Evolutionary conservation across 2,329 filamentous ascomycete genomes (phyloP).

Genomic region (Clonostachys rosea): DNA sequence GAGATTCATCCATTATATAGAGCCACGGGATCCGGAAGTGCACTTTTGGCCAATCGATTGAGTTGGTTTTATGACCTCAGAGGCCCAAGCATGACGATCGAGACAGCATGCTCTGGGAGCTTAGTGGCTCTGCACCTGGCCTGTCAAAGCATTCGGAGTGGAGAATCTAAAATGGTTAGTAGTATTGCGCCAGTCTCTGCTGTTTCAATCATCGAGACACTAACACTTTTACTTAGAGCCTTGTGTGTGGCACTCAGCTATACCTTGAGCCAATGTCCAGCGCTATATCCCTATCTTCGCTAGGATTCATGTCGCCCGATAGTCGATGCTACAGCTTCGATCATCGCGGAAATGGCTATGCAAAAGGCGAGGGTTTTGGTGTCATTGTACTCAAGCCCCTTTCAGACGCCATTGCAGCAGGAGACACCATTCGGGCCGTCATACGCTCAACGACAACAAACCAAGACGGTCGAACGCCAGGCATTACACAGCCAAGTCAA

Average conservation of each 20-base stretch:
- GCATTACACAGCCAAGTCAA: constrained; percentile 49
- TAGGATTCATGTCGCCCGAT: constrained; percentile 19
- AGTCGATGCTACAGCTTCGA: constrained; percentile 20
- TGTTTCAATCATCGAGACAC: no score
- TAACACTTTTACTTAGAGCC: not conserved
- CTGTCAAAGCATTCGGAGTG: constrained; percentile 36
- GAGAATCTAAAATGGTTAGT: constrained; percentile 21
- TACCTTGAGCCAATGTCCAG: constrained; percentile 22
- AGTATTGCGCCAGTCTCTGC: no score
- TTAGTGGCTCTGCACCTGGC: constrained; percentile 41
- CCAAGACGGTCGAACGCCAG: constrained; percentile 48
- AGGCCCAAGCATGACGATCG: constrained; percentile 44
- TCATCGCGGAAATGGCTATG: constrained; percentile 46
- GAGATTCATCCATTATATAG: constrained; percentile 33
- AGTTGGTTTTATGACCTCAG: constrained; percentile 48
- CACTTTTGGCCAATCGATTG: constrained; percentile 45
- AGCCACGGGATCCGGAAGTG: constrained; percentile 11
- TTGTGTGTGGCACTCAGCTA: constrained; percentile 11
- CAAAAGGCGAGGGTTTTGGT: constrained; percentile 54
- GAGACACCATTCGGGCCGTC: constrained; percentile 44
- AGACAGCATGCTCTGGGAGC: constrained; percentile 44
- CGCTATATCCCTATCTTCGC: not conserved
- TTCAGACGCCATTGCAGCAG: constrained; percentile 46
- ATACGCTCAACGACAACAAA: constrained; percentile 46
- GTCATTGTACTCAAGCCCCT: constrained; percentile 53